Base-by-base conservation (phyloP, 108 stramenopile species). In the Nannochloropsis gaditana region DNA sequence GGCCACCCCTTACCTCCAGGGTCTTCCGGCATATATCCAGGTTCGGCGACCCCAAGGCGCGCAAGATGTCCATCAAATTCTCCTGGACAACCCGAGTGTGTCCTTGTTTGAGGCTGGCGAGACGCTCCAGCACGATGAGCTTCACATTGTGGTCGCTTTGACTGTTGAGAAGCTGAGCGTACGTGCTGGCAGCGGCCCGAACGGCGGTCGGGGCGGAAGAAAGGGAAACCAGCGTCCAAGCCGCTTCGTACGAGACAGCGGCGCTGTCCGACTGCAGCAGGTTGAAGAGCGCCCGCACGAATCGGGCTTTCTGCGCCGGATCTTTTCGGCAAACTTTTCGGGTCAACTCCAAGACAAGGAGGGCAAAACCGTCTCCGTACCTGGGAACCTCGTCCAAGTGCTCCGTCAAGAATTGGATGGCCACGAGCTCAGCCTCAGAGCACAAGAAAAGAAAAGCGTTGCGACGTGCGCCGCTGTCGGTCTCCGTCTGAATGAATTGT, bases 401-500 rank as follows among this genome's bases (percentile, higher is more conserved):
- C 45, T 94, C 90, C 45, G 95, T 95, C 79, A 99, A 89, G 90
- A 96, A 99, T 85, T 97, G 96, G 87, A 99, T 95, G 73, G 99
- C 98, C 21, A 96, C 89, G 82, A 82, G 88, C 82, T 99, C 98
- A 9, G 95, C 92, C 84, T 97, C 95, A 84, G 99, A 95, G 93
- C 95, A 97, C 17, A 99, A 93, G 95, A 99, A 98, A 83, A 99
- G 91, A 90, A 99, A 99, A 79, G 99, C 99, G 90, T 97, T 99
- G 80, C 98, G 95, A 45, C 98, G 92, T 41, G 97, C 93, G 31
- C 94, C 93, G 43, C 94, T 86, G 91, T 99, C 99, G 21, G 94
- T 94, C 86, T 99, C 99, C 11, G 86, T 84, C 42, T 88, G 85
- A 43, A 99, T 93, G 82, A 98, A 89, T 17, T 85, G 82, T 43